Evolutionary conservation across 2,329 filamentous ascomycete species (phyloP).

Genomic region (Mycosphaerelloides madeirae): DNA sequence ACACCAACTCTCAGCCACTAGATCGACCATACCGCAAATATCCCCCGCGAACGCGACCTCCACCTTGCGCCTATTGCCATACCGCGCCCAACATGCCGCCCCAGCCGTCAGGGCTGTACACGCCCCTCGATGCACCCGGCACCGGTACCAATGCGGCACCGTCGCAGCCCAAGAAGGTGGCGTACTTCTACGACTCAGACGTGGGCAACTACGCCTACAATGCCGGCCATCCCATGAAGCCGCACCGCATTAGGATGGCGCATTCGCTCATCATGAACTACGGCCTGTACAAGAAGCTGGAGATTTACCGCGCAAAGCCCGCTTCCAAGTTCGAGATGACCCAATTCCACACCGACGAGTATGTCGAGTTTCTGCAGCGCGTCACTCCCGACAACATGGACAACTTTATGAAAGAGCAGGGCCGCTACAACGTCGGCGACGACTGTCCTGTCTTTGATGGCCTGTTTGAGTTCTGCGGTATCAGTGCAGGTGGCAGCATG

Average conservation of each 20-base stretch:
- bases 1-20: too few relatives aligned
- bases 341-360: slow-evolving; percentile 68
- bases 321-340: slow-evolving; percentile 67
- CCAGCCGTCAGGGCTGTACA: slow-evolving; percentile 24
- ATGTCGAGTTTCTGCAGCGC: slow-evolving; percentile 70
- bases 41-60: too few relatives aligned
- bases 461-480: slow-evolving; percentile 66
- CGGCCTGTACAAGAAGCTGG: slow-evolving; percentile 68
- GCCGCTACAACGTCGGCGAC: slow-evolving; percentile 65
- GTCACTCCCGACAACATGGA: slow-evolving; percentile 99
- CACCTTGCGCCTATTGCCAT: too few relatives aligned
- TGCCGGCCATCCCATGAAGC: slow-evolving; percentile 64
- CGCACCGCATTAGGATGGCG: slow-evolving; percentile 63
- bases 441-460: slow-evolving; percentile 64
- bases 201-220: slow-evolving; percentile 98
- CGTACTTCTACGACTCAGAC: slow-evolving; percentile 98
- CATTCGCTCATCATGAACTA: slow-evolving; percentile 66
- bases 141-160: slow-evolving; percentile 44
- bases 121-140: slow-evolving; percentile 50
- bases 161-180: slow-evolving; percentile 71
- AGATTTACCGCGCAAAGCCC: slow-evolving; percentile 52
- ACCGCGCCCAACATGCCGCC: slow-evolving; percentile 44
- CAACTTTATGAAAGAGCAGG: slow-evolving; percentile 81
- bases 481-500: slow-evolving; percentile 66
- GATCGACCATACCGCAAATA: too few relatives aligned